These are phyloP conservation scores for Phaseolus lunatus DNA, from an alignment of 306 rosid species.

Conservation along the genomic window DNA sequence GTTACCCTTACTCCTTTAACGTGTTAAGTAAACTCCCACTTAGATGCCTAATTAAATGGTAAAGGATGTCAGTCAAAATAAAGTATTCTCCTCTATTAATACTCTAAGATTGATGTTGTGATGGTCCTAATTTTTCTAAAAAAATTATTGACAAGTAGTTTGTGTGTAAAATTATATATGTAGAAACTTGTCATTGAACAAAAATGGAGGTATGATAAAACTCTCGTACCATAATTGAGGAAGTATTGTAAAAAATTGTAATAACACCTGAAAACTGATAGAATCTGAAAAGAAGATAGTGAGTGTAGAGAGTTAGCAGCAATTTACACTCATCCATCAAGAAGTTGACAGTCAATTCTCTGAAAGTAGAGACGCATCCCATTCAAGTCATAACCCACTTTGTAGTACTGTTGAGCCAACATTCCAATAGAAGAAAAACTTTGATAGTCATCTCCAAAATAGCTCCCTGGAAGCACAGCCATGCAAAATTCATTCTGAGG, in stretches of 20 bases:
- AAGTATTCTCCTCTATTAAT: neutral
- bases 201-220: no score
- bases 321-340: constrained; percentile 16
- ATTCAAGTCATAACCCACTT: constrained; percentile 36
- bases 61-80: neutral
- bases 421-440: constrained; percentile 38
- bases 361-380: constrained; percentile 9
- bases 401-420: constrained; percentile 34
- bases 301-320: neutral
- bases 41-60: neutral
- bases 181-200: neutral
- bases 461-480: constrained; percentile 38
- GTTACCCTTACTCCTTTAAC: neutral
- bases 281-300: neutral
- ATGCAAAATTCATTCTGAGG: constrained; percentile 26
- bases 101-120: neutral
- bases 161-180: neutral
- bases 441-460: constrained; percentile 27
- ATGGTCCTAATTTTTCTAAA: neutral
- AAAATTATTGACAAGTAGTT: neutral
- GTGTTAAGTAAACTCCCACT: neutral
- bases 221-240: no score
- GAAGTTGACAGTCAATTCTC: constrained; percentile 34
- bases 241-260: neutral
- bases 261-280: neutral